Evolutionary conservation across 306 rosid genomes (phyloP).

Genomic region (Gynostemma pentaphyllum): DNA sequence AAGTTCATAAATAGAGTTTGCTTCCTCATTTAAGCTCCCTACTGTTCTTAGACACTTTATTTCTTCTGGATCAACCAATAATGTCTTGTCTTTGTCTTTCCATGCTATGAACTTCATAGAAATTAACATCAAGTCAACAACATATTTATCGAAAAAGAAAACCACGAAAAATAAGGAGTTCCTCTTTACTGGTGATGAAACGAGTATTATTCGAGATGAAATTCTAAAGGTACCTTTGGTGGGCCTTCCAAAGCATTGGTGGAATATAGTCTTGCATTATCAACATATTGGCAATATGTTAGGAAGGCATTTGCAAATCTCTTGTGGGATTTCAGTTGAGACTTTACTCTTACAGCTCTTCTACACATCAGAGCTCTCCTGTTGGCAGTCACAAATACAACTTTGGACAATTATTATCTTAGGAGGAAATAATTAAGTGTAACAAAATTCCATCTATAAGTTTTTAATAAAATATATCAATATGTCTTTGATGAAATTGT

Average conservation of each 20-base stretch:
- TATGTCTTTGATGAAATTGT: too few relatives aligned
- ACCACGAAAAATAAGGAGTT: too few relatives aligned
- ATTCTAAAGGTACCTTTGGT: slow-evolving; percentile 47
- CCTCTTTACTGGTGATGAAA: too few relatives aligned
- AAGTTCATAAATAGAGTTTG: slow-evolving; percentile 65
- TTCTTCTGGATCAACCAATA: slow-evolving; percentile 88
- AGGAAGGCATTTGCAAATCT: slow-evolving; percentile 79
- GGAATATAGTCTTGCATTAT: slow-evolving; percentile 70
- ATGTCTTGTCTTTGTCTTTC: slow-evolving; percentile 82
- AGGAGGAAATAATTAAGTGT: neutral
- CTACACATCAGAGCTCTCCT: slow-evolving; percentile 87
- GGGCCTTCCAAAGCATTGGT: slow-evolving; percentile 87
- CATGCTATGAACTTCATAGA: slow-evolving; percentile 73
- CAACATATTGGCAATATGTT: slow-evolving; percentile 65
- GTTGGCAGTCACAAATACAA: slow-evolving; percentile 17
- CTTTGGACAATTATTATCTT: neutral
- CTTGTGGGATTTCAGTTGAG: slow-evolving; percentile 80
- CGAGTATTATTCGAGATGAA: too few relatives aligned
- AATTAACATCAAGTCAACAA: neutral
- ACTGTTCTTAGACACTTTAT: slow-evolving; percentile 67
- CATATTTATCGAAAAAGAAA: neutral
- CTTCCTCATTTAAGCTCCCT: slow-evolving; percentile 56
- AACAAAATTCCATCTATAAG: neutral
- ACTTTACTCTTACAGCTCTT: slow-evolving; percentile 80
- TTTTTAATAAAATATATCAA: too few relatives aligned